Conservation (phyloP, 805 yeast species). For the Spathaspora passalidarum region DNA sequence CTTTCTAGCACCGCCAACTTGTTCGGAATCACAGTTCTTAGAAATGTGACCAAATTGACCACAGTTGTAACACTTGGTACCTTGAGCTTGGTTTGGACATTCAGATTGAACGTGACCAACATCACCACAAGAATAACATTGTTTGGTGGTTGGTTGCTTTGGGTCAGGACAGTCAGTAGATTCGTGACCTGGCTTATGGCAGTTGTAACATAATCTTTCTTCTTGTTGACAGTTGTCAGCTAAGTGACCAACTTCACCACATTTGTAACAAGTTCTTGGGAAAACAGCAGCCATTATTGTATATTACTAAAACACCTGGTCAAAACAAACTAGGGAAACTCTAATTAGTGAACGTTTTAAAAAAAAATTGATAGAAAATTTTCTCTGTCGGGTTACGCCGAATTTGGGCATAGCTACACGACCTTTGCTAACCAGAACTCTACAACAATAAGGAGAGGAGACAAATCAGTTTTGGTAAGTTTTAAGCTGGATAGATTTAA, state of each 20-base stretch:
- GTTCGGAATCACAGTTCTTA: conserved; percentile 59
- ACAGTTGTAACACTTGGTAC: conserved; percentile 68
- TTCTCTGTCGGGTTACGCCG: not conserved
- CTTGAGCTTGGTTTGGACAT: conserved; percentile 66
- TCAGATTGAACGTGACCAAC: conserved; percentile 86
- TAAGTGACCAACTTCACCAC: conserved; percentile 89
- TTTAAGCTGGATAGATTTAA: not conserved
- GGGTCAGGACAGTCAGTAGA: conserved; percentile 87
- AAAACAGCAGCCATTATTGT: conserved; percentile 38
- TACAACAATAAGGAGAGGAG: no score
- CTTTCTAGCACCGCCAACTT: conserved; percentile 3
- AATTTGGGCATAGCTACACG: not conserved
- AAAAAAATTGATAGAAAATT: not conserved
- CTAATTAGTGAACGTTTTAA: not conserved
- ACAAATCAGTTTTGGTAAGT: not conserved
- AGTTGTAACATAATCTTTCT: conserved; percentile 89
- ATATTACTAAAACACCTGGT: not conserved
- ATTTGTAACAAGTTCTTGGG: conserved; percentile 84
- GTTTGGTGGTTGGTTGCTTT: conserved; percentile 78
- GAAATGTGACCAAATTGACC: conserved; percentile 74
- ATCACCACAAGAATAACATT: conserved; percentile 92
- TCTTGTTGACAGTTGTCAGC: conserved; percentile 85
- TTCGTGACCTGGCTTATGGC: conserved; percentile 87
- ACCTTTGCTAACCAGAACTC: not conserved
- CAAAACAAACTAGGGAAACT: not conserved